These are phyloP conservation scores for Beta corolliflora DNA, from an alignment of 179 eudicot genomes.

Conservation along the genomic window DNA sequence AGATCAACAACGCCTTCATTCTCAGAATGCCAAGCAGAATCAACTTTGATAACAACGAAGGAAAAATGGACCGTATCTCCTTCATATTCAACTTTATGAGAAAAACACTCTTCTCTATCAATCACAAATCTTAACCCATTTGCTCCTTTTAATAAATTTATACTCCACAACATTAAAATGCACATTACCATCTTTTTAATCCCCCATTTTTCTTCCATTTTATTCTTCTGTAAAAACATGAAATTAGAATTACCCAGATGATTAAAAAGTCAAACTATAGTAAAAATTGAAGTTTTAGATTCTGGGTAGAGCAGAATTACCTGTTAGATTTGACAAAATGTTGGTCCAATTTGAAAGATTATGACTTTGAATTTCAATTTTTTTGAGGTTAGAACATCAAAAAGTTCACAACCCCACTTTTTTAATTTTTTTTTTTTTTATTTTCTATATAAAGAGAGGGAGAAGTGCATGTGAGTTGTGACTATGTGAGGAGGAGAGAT, in stretches of 20 bases:
- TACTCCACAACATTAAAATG: constrained; percentile 28
- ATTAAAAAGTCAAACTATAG: not conserved
- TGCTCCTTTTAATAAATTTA: constrained; percentile 30
- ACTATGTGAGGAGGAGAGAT: not conserved
- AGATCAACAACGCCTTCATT: constrained; percentile 59
- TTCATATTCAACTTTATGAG: constrained; percentile 58
- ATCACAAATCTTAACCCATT: constrained; percentile 75
- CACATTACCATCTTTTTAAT: constrained; percentile 15
- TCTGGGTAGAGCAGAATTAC: constrained; percentile 6
- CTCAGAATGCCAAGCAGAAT: constrained; percentile 53
- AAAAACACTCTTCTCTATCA: constrained; percentile 81
- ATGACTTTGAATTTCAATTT: not conserved
- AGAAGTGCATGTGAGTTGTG: constrained; percentile 6
- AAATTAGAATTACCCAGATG: constrained; percentile 10
- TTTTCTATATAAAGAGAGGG: not conserved
- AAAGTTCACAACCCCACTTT: not conserved
- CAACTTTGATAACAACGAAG: constrained; percentile 72
- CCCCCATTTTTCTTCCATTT: constrained; percentile 36
- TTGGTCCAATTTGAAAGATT: not conserved
- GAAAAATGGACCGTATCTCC: constrained; percentile 70
- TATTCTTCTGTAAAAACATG: not conserved
- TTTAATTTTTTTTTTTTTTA: not conserved
- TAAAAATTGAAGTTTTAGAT: not conserved
- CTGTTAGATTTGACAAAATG: not conserved
- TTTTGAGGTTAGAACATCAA: constrained; percentile 7